Base-by-base conservation (phyloP, 129 eudicot genomes). In the Escallonia herrerae region DNA sequence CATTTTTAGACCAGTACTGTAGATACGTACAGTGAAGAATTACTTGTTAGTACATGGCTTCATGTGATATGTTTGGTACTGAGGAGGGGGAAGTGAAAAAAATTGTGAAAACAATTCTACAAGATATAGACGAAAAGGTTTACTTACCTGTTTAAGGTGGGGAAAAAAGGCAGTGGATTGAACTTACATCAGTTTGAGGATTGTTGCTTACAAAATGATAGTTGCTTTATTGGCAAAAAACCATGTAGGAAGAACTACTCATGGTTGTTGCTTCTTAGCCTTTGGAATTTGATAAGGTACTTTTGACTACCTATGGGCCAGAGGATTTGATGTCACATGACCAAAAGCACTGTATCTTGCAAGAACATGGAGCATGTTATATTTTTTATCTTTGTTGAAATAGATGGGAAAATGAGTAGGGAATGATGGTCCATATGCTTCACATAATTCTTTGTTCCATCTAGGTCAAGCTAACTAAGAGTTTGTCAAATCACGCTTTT, bases 291-390 rank as follows among this genome's bases (percentile, higher is more conserved):
- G 71, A 76, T 41, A 39, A 44, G 37, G 13, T 45, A 33, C 40
- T 64, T 22, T 58, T 58, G 52, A 65, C 76, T 76, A 58, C 57
- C 9, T 53, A 70, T 72, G 83, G 83, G 70, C 56, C 69, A 42
- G 43, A 64, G 52, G 62, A 63, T 50, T 41, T 70, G 57, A 53
- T 54, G 43, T 55, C 69, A 69, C 66, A 74, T 64, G 81, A 53
- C 54, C 62, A 40, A 70, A 66, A 64, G 72, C 78, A 79, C 58
- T 69, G 73, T 60, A 69, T 55, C 72, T 74, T 74, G 65, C 69
- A 69, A 49, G 79, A 62, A 74, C 76, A 74, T 79, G 76, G 72
- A 42, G 61, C 71, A 63, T 76, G 56, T 5, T 63, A 12, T 69
- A 56, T 67, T 44, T 46, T 47, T 62, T 39, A 72, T 74, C 72